These are phyloP conservation scores for Aspergillus saccharolyticus DNA, from an alignment of 495 filamentous ascomycete species.

Conservation along the genomic window DNA sequence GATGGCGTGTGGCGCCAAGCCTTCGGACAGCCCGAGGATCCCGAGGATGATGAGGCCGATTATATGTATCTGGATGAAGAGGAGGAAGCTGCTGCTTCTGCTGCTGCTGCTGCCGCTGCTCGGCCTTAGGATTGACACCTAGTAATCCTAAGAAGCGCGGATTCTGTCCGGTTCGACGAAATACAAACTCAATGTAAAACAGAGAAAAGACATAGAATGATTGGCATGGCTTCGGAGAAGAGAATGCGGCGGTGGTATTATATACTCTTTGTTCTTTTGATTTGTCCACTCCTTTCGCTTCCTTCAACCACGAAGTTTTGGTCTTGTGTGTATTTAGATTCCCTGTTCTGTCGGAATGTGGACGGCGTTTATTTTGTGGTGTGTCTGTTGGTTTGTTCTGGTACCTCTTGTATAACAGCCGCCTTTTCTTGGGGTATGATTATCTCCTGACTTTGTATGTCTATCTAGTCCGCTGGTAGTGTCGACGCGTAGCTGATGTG, in stretches of 20 bases:
- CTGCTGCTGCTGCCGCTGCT: slow-evolving; percentile 4
- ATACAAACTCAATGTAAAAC: not conserved
- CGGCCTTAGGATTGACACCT: not conserved
- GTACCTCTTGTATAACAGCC: slow-evolving; percentile 11
- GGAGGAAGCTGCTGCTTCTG: slow-evolving; percentile 19
- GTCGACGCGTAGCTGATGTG: not conserved
- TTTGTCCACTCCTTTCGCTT: not conserved
- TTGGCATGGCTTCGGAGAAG: not conserved
- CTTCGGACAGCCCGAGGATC: slow-evolving; percentile 47
- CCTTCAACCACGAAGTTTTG: no score
- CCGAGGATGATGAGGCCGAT: slow-evolving; percentile 38
- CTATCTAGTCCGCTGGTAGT: no score
- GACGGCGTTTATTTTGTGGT: slow-evolving; percentile 2
- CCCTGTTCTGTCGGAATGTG: slow-evolving; percentile 9
- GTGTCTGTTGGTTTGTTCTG: not conserved
- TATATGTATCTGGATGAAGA: slow-evolving; percentile 38
- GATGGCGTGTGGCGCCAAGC: slow-evolving; percentile 70
- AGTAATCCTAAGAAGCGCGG: not conserved
- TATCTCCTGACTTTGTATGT: no score
- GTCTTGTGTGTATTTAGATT: slow-evolving; percentile 14
- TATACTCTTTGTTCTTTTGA: not conserved
- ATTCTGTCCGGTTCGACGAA: not conserved
- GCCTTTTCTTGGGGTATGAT: no score
- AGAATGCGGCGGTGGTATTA: no score
- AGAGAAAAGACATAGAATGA: not conserved